Base-by-base conservation (phyloP, 1,139 yeast species). In the Scheffersomyces stambukii region DNA sequence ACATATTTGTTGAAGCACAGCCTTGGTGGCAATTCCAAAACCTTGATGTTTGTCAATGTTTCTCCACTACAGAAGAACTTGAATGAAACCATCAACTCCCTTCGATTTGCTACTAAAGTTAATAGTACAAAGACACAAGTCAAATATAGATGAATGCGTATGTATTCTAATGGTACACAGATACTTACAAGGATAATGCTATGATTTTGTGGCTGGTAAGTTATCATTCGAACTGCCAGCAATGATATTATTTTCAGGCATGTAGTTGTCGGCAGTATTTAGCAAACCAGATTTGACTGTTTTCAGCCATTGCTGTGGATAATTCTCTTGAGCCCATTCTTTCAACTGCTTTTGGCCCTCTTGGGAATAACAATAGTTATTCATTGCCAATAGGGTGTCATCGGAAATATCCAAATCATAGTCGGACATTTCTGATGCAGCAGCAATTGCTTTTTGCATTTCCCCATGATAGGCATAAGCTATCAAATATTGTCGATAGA, bases 11-110 rank as follows among this genome's bases (percentile, higher is more conserved):
- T 91, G 37, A 93, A 88, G 46, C 77, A 85, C 48, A 86, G 96
- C 24, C 63, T 91, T 23, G 79, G 85, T 2, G 96, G 96, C 0
- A 72, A 76, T 34, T 84, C 96, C 1, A 91, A 89, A 52, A 88
- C 96, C 0, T 63, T 91, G 35, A 88, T 91, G 96, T 82, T 91
- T 65, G 96, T 88, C 9, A 89, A 88, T 45, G 70, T 89, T 5
- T 83, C 96, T 2, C 89, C 96, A 4, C 57, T 72, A 28, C 54
- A 52, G 13, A 59, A 59, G 16, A 84, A 84, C 50, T 67, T 78
- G 29, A 75, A 68, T 41, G 98, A 91, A 50, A 81, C 95, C 0
- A 46, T 89, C 15, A 85, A 85, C 46, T 85, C 96, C 0, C 62
- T 91, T 34, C 64, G 97, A 31, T 91, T 91, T 64, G 98, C 97